Percentiles rank a stretch among this genome's conserved stretches.
Conservation (phyloP, 1,139 yeast species). For the Meyerozyma sp. region DNA sequence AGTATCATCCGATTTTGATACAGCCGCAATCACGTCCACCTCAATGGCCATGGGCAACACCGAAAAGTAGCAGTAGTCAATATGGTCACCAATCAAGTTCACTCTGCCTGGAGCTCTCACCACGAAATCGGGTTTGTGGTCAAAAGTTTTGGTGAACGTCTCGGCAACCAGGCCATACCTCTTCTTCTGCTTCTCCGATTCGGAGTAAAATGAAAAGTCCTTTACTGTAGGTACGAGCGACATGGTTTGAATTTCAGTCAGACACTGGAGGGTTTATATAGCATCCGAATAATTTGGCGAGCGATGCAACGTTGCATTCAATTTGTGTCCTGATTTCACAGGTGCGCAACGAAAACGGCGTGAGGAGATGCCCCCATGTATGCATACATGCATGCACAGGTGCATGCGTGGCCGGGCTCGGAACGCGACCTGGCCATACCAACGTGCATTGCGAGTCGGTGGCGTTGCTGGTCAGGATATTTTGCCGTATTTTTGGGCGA, state of each 20-base stretch:
- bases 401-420: not conserved
- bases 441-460: no score
- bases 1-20: conserved; percentile 22
- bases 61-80: conserved; percentile 64
- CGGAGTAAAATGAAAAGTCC: conserved; percentile 32
- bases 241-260: not conserved
- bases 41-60: conserved; percentile 77
- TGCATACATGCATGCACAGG: not conserved
- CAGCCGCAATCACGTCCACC: conserved; percentile 58
- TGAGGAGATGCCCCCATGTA: no score
- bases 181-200: conserved; percentile 16
- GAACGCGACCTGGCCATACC: not conserved
- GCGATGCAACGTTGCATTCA: conserved; percentile 7
- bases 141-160: conserved; percentile 17
- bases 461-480: not conserved
- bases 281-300: conserved; percentile 5
- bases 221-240: conserved; percentile 27
- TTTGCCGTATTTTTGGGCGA: no score
- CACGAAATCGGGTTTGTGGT: conserved; percentile 34
- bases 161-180: conserved; percentile 22
- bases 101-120: conserved; percentile 73
- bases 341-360: not conserved
- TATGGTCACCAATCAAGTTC: conserved; percentile 70
- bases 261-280: conserved; percentile 1
- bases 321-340: not conserved